phyloP scores from a whole-genome alignment of 2,329 filamentous ascomycete genomes.

The Colletotrichum sp. region DNA sequence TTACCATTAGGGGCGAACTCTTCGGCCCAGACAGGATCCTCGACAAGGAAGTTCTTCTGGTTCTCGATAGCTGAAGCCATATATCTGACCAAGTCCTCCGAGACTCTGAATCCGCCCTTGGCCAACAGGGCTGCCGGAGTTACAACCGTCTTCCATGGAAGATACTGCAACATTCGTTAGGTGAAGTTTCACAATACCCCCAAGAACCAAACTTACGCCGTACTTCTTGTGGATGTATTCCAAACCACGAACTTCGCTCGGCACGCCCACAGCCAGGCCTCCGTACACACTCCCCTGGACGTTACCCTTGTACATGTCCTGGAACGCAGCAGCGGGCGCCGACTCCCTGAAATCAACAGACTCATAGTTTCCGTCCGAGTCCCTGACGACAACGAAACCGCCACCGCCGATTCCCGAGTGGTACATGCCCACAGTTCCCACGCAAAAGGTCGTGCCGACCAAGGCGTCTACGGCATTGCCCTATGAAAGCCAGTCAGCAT shows the following conservation, averaged over 20 bases:
- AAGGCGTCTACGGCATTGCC: conserved; percentile 81
- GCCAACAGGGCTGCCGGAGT: conserved; percentile 77
- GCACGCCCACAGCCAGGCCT: conserved; percentile 75
- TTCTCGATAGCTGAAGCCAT: conserved; percentile 59
- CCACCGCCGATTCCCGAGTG: conserved; percentile 87
- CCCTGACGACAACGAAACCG: conserved; percentile 85
- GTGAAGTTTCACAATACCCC: background rate
- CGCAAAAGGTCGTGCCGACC: conserved; percentile 75
- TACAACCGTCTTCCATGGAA: conserved; percentile 76
- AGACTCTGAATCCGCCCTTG: conserved; percentile 74
- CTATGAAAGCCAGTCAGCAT: conserved; percentile 30
- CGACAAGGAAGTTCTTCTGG: conserved; percentile 67
- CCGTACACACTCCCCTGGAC: conserved; percentile 69
- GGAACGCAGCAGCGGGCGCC: conserved; percentile 79
- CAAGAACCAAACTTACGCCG: conserved; percentile 49
- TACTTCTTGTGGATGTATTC: conserved; percentile 78
- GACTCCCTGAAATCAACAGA: conserved; percentile 90
- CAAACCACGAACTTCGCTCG: conserved; percentile 78
- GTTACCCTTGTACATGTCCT: conserved; percentile 86
- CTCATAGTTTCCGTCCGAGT: conserved; percentile 77
- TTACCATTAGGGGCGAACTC: conserved; percentile 85
- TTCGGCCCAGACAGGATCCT: conserved; percentile 80
- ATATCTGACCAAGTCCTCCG: conserved; percentile 75
- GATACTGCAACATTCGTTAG: conserved; percentile 33
- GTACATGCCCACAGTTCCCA: conserved; percentile 78